These are phyloP conservation scores for Pythium phragmiticola DNA, from an alignment of 352 stramenopile genomes.

Conservation along the genomic window DNA sequence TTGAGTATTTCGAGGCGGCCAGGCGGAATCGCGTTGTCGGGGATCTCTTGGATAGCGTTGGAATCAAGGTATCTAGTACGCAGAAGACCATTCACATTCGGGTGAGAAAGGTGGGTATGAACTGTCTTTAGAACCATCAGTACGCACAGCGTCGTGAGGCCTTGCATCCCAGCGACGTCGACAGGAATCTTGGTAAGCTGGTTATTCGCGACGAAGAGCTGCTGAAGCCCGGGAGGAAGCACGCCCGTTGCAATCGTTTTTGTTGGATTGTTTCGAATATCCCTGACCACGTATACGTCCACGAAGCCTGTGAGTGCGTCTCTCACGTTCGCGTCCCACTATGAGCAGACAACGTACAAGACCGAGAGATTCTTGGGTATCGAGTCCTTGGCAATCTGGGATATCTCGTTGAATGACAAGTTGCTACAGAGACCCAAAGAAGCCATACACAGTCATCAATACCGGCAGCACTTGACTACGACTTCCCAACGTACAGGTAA, in stretches of 20 bases:
- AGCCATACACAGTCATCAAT: no score
- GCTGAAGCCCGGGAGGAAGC: no score
- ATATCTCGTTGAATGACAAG: neutral
- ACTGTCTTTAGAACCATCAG: neutral
- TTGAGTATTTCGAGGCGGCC: neutral
- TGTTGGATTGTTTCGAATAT: slow-evolving; percentile 10
- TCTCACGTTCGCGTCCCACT: neutral
- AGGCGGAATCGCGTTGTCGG: slow-evolving; percentile 1
- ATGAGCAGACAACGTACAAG: neutral
- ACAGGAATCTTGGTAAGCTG: slow-evolving; percentile 5
- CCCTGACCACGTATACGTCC: neutral
- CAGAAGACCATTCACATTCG: neutral
- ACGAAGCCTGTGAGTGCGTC: no score
- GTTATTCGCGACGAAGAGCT: neutral
- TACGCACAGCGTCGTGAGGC: slow-evolving; percentile 10
- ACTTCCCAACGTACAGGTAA: slow-evolving; percentile 3
- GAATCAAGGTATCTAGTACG: slow-evolving; percentile 3
- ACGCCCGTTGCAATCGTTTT: neutral
- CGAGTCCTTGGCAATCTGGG: neutral
- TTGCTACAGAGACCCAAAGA: neutral
- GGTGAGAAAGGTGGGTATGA: no score
- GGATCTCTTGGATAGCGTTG: slow-evolving; percentile 9
- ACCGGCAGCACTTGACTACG: no score
- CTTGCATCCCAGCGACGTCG: slow-evolving; percentile 9
- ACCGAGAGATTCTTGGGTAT: neutral